phyloP scores from a whole-genome alignment of 2,329 filamentous ascomycete species.

The Golovinomyces cichoracearum region DNA sequence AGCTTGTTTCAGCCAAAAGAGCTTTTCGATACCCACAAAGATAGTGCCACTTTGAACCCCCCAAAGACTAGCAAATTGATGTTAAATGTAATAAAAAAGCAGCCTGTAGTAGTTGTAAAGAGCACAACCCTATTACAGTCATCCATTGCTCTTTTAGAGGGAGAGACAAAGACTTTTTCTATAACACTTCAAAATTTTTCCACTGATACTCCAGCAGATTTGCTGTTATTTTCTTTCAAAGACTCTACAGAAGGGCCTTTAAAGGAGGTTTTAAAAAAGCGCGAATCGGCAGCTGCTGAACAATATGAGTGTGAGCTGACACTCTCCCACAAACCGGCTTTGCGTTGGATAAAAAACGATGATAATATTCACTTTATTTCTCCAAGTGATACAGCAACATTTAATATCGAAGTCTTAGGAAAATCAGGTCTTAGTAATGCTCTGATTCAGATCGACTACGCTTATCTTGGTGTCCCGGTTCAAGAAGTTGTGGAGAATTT shows the following conservation, averaged over 20 bases:
- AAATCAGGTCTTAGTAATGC: constrained; percentile 63
- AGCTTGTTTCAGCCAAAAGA: constrained; percentile 16
- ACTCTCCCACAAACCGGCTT: constrained; percentile 45
- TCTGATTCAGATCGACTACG: constrained; percentile 65
- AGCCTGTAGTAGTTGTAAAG: constrained; percentile 53
- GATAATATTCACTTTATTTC: constrained; percentile 32
- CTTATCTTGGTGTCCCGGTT: constrained; percentile 44
- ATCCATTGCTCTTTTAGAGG: constrained; percentile 77
- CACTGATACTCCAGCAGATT: constrained; percentile 42
- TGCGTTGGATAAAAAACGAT: constrained; percentile 27
- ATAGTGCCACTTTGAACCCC: constrained; percentile 17
- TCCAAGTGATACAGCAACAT: constrained; percentile 40
- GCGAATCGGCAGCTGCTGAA: constrained; percentile 53
- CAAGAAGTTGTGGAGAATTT: constrained; percentile 46
- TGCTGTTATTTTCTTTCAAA: constrained; percentile 68
- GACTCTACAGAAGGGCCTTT: constrained; percentile 63
- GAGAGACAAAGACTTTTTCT: constrained; percentile 52
- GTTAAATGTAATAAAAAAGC: constrained; percentile 51
- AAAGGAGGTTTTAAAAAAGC: constrained; percentile 46
- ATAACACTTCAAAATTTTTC: constrained; percentile 63
- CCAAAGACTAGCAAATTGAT: constrained; percentile 27
- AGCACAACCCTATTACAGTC: constrained; percentile 58
- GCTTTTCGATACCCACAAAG: constrained; percentile 15
- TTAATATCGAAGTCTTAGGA: constrained; percentile 64
- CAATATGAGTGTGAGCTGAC: constrained; percentile 69